phyloP scores from a whole-genome alignment of 2,329 filamentous ascomycete genomes.

The Alternaria consortialis region DNA sequence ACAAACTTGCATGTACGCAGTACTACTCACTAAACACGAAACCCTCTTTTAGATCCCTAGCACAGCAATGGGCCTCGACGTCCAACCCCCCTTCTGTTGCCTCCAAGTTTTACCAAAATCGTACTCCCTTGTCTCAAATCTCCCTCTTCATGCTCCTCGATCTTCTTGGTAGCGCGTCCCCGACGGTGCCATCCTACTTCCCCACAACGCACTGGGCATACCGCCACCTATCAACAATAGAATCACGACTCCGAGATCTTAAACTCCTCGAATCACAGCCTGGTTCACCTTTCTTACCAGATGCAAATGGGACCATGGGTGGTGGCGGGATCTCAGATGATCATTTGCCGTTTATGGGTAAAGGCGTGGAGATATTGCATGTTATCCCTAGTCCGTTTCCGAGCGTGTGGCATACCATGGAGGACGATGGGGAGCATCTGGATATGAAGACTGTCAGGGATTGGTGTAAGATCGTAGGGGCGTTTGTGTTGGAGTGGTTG shows the following conservation, averaged over 20 bases:
- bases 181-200: slow-evolving; percentile 85
- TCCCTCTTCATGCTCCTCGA: slow-evolving; percentile 92
- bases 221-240: slow-evolving; percentile 74
- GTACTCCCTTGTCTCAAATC: slow-evolving; percentile 79
- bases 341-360: slow-evolving; percentile 86
- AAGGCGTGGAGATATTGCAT: slow-evolving; percentile 89
- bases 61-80: slow-evolving; percentile 79
- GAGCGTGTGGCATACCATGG: slow-evolving; percentile 82
- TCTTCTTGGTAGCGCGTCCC: slow-evolving; percentile 76
- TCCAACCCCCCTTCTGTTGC: slow-evolving; percentile 73
- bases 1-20: background rate
- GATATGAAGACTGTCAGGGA: slow-evolving; percentile 83
- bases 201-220: slow-evolving; percentile 95
- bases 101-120: slow-evolving; percentile 64
- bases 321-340: slow-evolving; percentile 76
- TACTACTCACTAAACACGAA: background rate
- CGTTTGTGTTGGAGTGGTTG: slow-evolving; percentile 92
- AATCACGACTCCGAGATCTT: slow-evolving; percentile 75
- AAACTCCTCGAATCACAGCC: slow-evolving; percentile 70
- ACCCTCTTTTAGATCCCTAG: slow-evolving; percentile 65
- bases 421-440: slow-evolving; percentile 85
- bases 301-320: slow-evolving; percentile 48
- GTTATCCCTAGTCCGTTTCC: slow-evolving; percentile 88
- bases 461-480: slow-evolving; percentile 85
- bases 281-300: slow-evolving; percentile 58